Evolutionary conservation across 306 rosid species (phyloP).

Genomic region (Mimosa bimucronata): DNA sequence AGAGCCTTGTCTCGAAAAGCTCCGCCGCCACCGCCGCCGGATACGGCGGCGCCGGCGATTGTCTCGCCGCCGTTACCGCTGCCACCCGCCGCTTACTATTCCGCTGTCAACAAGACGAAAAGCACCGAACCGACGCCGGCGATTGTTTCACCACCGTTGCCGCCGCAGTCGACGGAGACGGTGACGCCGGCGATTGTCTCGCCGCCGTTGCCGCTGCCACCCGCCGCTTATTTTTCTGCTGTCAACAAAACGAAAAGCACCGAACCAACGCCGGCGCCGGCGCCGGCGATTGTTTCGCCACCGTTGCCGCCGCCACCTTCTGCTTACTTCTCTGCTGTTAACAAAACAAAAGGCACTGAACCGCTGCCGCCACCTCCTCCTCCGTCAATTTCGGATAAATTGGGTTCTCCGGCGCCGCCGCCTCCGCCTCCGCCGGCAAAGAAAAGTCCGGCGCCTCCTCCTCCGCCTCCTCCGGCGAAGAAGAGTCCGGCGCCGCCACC

Average conservation of each 20-base stretch:
- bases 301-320: background rate
- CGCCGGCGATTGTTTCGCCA: conserved; percentile 4
- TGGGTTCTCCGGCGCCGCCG: conserved; percentile 31
- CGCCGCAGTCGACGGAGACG: background rate
- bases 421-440: conserved; percentile 41
- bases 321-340: conserved; percentile 42
- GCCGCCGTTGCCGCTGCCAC: conserved; percentile 30
- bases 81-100: conserved; percentile 34
- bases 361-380: conserved; percentile 34
- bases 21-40: background rate
- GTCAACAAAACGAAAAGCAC: conserved; percentile 3
- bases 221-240: conserved; percentile 43
- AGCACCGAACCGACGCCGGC: too few species aligned
- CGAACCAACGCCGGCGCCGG: too few species aligned
- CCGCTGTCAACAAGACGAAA: conserved; percentile 31
- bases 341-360: conserved; percentile 12
- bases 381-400: conserved; percentile 37
- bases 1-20: conserved; percentile 14
- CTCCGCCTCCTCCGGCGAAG: conserved; percentile 41
- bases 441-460: conserved; percentile 36
- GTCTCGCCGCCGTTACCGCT: conserved; percentile 37
- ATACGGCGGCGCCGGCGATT: background rate
- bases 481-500: conserved; percentile 35
- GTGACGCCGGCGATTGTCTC: conserved; percentile 22
- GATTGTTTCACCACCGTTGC: background rate